Evolutionary conservation across 495 filamentous ascomycete genomes (phyloP), one percentile per base, ranked within the genome.

Genomic region (Aspergillus leporis): DNA sequence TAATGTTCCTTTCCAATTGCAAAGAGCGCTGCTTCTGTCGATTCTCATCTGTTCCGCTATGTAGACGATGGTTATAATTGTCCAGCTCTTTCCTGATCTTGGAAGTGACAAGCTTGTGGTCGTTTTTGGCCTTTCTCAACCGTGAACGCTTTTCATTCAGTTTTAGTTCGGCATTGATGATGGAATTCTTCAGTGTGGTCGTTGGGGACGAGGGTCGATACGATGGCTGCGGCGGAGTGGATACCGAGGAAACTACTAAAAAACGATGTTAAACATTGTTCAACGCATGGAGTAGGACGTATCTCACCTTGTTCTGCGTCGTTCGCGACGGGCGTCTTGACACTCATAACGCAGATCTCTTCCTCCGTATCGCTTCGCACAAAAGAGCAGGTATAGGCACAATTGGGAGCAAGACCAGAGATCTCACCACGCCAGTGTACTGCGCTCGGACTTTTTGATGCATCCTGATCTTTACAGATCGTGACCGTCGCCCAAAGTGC

Each of bases 101-200:
- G 46, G 88, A 85, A 59, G 89, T 75, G 48, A 82, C 83, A 55
- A 84, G 76, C 68, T 90, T 90, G 70, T 93, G 90, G 30, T 96
- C 91, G 66, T 90, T 93, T 59, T 88, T 88, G 50, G 81, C 80
- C 36, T 87, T 83, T 68, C 90, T 93, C 65, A 90, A 81, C 19
- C 88, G 87, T 36, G 85, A 80, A 59, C 87, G 89, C 58, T 89
- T 87, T 45, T 96, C 91, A 52, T 83, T 83, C 38, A 95, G 73
- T 70, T 90, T 95, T 58, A 80, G 73, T 62, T 96, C 90, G 16
- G 89, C 88, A 16, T 90, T 84, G 49, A 85, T 81, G 55, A 97
- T 94, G 6, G 92, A 95, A 22, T 91, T 92, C 67, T 87, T 90
- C 34, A 97, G 80, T 0, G 93, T 97, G 6, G 92, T 93, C 12